A percentile compares a stretch with the other conserved stretches of the same genome.
phyloP scores from a whole-genome alignment of 2,329 filamentous ascomycete genomes.

The Periconia macrospinosa region DNA sequence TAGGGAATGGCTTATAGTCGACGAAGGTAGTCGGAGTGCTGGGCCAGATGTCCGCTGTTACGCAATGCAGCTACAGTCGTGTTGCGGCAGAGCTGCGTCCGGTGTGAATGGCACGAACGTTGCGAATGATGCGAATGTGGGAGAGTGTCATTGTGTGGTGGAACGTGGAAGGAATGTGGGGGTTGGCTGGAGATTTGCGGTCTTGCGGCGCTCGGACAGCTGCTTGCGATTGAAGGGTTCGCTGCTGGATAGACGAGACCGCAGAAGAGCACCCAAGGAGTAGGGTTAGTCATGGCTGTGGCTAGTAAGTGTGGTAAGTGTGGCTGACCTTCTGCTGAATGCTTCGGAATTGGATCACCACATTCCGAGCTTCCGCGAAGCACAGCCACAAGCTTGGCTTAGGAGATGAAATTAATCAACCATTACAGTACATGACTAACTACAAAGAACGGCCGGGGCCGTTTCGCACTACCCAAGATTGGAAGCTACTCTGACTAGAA shows the following conservation, averaged over 20 bases:
- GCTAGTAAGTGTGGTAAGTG: not conserved
- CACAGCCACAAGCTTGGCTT: no score
- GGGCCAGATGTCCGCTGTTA: constrained; percentile 3
- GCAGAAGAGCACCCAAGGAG: not conserved
- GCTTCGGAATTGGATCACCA: no score
- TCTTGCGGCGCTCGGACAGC: not conserved
- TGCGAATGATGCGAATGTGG: not conserved
- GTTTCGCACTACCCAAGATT: no score
- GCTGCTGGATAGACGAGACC: no score
- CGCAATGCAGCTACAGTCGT: not conserved
- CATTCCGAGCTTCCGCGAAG: no score
- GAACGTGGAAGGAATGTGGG: not conserved
- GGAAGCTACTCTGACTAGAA: no score
- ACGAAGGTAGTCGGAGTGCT: constrained; percentile 3
- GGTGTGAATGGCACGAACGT: not conserved
- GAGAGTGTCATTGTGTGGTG: not conserved
- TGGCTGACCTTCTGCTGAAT: no score
- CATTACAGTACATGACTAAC: no score
- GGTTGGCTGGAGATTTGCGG: not conserved
- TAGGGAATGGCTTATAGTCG: constrained; percentile 1
- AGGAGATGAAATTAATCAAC: no score
- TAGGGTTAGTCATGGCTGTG: not conserved
- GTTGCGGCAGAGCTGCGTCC: not conserved
- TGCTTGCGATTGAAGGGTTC: not conserved
- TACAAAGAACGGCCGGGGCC: no score